These are phyloP conservation scores for Trichosporon ovoides DNA, from an alignment of 1,284 basidiomycete species.

Conservation along the genomic window DNA sequence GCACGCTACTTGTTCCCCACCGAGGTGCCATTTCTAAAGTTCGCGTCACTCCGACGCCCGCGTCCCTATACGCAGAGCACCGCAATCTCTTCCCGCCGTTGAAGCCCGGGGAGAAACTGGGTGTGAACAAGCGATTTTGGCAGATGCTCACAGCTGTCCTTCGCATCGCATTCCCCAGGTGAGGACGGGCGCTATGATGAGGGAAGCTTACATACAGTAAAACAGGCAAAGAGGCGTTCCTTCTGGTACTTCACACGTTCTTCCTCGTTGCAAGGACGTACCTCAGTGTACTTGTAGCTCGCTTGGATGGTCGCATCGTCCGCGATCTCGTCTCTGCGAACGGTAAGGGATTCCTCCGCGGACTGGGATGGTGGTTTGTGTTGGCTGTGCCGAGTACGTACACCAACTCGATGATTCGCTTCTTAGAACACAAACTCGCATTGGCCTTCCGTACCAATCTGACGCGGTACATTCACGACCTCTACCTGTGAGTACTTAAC, in stretches of 20 bases:
- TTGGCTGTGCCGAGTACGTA: conserved; percentile 89
- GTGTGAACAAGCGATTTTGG: conserved; percentile 73
- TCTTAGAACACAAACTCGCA: conserved; percentile 84
- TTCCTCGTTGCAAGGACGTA: conserved; percentile 85
- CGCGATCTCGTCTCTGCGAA: conserved; percentile 83
- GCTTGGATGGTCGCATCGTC: conserved; percentile 84
- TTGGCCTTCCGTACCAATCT: conserved; percentile 78
- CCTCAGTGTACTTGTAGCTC: conserved; percentile 79
- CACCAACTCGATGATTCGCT: conserved; percentile 92
- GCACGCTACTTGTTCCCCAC: conserved; percentile 64
- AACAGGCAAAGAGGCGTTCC: conserved; percentile 67
- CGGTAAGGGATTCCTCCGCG: conserved; percentile 73
- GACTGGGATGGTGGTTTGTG: conserved; percentile 81
- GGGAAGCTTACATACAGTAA: conserved; percentile 48
- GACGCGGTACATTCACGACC: conserved; percentile 85
- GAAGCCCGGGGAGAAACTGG: conserved; percentile 55
- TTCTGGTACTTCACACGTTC: conserved; percentile 73
- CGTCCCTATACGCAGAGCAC: conserved; percentile 31
- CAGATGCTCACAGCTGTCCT: conserved; percentile 72
- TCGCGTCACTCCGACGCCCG: conserved; percentile 47
- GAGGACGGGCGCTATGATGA: background rate
- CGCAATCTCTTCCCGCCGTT: conserved; percentile 33
- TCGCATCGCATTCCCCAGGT: conserved; percentile 63
- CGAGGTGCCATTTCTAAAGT: conserved; percentile 59
- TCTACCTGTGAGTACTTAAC: conserved; percentile 63